Base-by-base conservation (phyloP, 2,329 filamentous ascomycete species). In the Cladosporium cucumerinum region DNA sequence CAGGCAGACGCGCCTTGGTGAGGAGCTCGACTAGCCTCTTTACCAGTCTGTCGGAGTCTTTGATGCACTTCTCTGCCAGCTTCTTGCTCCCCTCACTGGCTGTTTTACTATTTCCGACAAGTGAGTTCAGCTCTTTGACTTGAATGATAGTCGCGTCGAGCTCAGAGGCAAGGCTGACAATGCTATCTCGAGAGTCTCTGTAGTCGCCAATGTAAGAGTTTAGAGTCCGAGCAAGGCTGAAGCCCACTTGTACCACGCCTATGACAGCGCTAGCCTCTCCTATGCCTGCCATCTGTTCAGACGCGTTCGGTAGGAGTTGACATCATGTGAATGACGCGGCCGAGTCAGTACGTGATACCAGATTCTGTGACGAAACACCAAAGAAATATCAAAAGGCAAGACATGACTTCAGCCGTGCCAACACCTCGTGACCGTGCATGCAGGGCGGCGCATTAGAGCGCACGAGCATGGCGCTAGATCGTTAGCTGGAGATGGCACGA, bases 241-340 rank as follows among this genome's bases (percentile, higher is more conserved):
- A 67, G n/a, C 66, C 66, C 46, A 67, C 52, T 23, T 61, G 48
- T 8, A 61, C 54, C 12, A 65, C 36, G 11, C 66, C 66, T n/a
- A 61, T 54, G 18, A 67, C 57, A 26, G 61, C 51, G 18, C 62
- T 55, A 25, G 60, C 61, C 23, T 57, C 63, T 25, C 59, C 66
- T 26, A 63, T 39, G 12, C 46, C 71, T 65, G n/a, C 74, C 72
- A 66, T 72, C 32, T 61, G 43, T 36, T 34, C 39, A 46, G 16
- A 46, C n/a, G 39, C n/a, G 8, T 46, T 21, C 39, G 39, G n/a
- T 10, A 11, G 39, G 39, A 46, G 39, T 46, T 23, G 39, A 12
- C 39, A 46, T 46, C 39, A 12, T n/a, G n/a, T 23, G 21, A 7
- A 21, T 46, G 39, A 46, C n/a, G n/a, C n/a, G n/a, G 39, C n/a